Conservation (phyloP, 2,329 filamentous ascomycete species). For the Leptographium galeiforme region DNA sequence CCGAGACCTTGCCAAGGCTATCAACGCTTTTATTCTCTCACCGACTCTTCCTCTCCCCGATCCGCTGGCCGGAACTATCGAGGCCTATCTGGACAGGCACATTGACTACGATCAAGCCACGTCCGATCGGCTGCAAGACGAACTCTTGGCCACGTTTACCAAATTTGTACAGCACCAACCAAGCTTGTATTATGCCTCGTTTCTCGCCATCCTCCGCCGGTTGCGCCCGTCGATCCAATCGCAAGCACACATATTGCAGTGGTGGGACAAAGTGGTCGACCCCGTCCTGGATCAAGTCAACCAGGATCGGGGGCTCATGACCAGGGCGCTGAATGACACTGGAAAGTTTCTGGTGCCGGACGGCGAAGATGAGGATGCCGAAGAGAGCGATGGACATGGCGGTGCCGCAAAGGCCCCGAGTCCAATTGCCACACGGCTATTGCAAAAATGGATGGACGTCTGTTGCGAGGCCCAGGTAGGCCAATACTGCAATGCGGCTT, state of each 20-base stretch:
- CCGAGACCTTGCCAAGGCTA: constrained; percentile 47
- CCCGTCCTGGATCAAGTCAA: constrained; percentile 41
- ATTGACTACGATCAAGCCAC: constrained; percentile 52
- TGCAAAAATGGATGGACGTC: constrained; percentile 44
- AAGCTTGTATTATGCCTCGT: constrained; percentile 44
- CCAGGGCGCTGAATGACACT: constrained; percentile 51
- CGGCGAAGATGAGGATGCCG: constrained; percentile 36
- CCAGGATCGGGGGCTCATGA: constrained; percentile 48
- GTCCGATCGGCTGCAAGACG: constrained; percentile 60
- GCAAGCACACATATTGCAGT: constrained; percentile 49
- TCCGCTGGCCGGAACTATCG: constrained; percentile 47
- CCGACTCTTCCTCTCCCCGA: constrained; percentile 51
- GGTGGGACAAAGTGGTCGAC: constrained; percentile 54
- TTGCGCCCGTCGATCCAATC: constrained; percentile 52
- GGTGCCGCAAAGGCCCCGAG: constrained; percentile 20
- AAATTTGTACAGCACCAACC: constrained; percentile 45
- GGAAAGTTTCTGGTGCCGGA: constrained; percentile 52
- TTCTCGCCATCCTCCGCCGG: constrained; percentile 52
- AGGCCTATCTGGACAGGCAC: constrained; percentile 55
- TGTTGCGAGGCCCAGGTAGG: constrained; percentile 19
- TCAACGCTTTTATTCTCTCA: constrained; percentile 34
- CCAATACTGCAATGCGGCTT: constrained; percentile 22
- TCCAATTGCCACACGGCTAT: constrained; percentile 41
- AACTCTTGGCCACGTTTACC: constrained; percentile 54
- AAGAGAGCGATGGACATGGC: constrained; percentile 22